Evolutionary conservation across 805 yeast genomes (phyloP).

Genomic region (Kodamaea sagamina): DNA sequence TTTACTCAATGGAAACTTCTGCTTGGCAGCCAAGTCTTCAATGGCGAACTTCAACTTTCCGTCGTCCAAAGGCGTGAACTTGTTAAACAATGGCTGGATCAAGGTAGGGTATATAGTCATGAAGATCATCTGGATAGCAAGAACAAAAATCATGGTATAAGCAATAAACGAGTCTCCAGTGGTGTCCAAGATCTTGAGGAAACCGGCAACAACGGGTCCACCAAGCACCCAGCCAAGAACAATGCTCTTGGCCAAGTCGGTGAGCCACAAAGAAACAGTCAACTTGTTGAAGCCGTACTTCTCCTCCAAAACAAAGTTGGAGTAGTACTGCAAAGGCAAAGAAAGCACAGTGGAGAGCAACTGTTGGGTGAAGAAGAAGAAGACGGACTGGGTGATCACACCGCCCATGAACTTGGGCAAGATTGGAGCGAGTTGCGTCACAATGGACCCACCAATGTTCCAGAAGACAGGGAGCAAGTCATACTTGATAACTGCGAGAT

Average conservation of each 20-base stretch:
- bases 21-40: constrained; percentile 72
- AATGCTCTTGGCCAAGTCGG: constrained; percentile 67
- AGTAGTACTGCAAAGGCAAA: constrained; percentile 73
- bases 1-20: constrained; percentile 83
- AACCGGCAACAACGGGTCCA: constrained; percentile 69
- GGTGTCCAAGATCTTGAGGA: constrained; percentile 77
- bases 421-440: constrained; percentile 51
- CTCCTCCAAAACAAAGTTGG: constrained; percentile 87
- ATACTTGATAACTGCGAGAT: constrained; percentile 55
- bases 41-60: constrained; percentile 85
- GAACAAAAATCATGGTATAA: constrained; percentile 72
- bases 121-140: constrained; percentile 69
- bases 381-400: constrained; percentile 67
- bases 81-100: constrained; percentile 92
- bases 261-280: constrained; percentile 68
- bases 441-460: constrained; percentile 57
- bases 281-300: constrained; percentile 90
- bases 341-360: constrained; percentile 54
- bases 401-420: constrained; percentile 49
- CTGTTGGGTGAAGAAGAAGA: constrained; percentile 56
- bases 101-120: constrained; percentile 80
- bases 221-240: constrained; percentile 59
- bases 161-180: constrained; percentile 81
- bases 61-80: constrained; percentile 82
- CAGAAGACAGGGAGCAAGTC: constrained; percentile 51